Evolutionary conservation across 1,139 yeast species (phyloP), one percentile per base, ranked within the genome.

Genomic region (Eremothecium cymbalariae): DNA sequence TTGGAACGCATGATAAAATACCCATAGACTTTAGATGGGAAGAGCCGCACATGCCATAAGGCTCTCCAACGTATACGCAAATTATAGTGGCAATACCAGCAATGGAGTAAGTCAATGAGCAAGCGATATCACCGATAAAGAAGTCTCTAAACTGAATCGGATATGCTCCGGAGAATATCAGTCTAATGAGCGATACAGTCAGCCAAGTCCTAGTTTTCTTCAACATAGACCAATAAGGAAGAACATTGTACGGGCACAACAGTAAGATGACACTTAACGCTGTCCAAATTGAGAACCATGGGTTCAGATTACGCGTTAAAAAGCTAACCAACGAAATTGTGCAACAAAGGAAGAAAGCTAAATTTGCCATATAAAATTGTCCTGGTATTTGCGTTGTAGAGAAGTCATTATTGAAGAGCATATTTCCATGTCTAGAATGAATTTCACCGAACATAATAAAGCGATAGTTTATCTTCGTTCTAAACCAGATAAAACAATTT

Each of bases 91-190:
- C 80, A 18, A 84, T 62, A 49, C 88, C 90, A 3, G 95, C 83
- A 65, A 85, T 66, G 2, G 95, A 72, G 58, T 90, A 90, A 1
- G 95, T 82, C 53, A 90, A 64, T 23, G 95, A 82, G 59, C 94
- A 83, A 34, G 86, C 64, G 21, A 90, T 77, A 59, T 90, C 98
- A 14, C 97, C 98, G 36, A 88, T 49, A 55, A 85, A 86, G 65
- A 90, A 88, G 60, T 90, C 98, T 41, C 93, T 68, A 54, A 90
- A 90, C 59, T 90, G 97, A 36, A 90, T 96, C 0, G 97, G 95
- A 50, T 82, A 90, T 25, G 85, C 65, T 0, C 98, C 97, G 1
- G 95, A 81, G 4, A 82, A 64, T 0, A 81, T 26, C 31, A 90
- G 62, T 51, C 98, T 69, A 69, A 88, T 74, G 3, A 77, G 44